Base-by-base conservation (phyloP, 208 protist genomes). In the Acanthamoeba healyi region DNA sequence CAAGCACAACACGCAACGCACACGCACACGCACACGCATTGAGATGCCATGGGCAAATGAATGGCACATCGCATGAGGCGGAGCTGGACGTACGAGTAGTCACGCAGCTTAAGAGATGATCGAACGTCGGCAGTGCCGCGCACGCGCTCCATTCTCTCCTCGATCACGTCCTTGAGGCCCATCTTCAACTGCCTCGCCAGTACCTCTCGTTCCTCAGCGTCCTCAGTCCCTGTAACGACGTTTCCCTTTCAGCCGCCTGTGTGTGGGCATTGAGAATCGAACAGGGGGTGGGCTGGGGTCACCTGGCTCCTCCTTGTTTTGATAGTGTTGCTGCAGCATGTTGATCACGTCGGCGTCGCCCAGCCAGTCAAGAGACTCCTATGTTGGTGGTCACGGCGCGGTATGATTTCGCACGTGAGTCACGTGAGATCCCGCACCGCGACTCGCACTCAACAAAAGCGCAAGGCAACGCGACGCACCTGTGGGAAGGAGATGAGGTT, bases 291-390 rank as follows among this genome's bases (percentile, higher is more conserved):
- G n/a, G n/a, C n/a, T n/a, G n/a, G n/a, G n/a, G n/a, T n/a, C n/a
- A n/a, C n/a, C n/a, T n/a, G n/a, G n/a, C n/a, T n/a, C n/a, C n/a
- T n/a, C n/a, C n/a, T n/a, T 17, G 54, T 5, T 17, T 3, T 3
- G 54, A 26, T 86, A 54, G 74, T 54, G 38, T 54, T 86, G 74
- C n/a, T 22, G 74, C 46, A 86, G 74, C 74, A 86, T 86, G n/a
- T 44, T 2, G 42, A 22, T 38, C 38, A 56, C 34, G 7, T 86
- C 74, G 32, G 42, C 74, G 12, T 58, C 42, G 22, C 38, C 46
- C 74, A 86, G 24, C 74, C 74, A 86, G 38, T 46, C 46, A 2
- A 86, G 46, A 2, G 46, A 86, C 22, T 58, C 46, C 24, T 58
- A 38, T 81, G 34, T 29, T 36, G 72, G 72, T 5, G n/a, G n/a